These are phyloP conservation scores for Fraxinus latifolia DNA, from an alignment of 305 asterid genomes.

Conservation along the genomic window DNA sequence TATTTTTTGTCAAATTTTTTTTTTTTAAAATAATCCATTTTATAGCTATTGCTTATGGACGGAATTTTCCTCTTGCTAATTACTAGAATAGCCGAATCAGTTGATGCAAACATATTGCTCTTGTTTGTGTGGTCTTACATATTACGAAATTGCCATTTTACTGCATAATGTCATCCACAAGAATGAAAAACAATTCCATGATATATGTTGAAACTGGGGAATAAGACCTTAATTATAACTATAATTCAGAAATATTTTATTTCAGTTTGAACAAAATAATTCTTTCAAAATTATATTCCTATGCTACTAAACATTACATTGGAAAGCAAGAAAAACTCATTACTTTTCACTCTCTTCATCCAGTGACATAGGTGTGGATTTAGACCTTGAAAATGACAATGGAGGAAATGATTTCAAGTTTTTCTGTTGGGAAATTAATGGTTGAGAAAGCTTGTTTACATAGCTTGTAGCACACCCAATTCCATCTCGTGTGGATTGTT, in stretches of 20 bases:
- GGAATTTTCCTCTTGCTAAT: too few species aligned
- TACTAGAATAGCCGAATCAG: too few species aligned
- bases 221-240: neutral
- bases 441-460: conserved; percentile 23
- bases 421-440: conserved; percentile 19
- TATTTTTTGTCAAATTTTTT: too few species aligned
- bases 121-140: too few species aligned
- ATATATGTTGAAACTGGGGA: neutral
- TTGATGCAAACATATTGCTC: too few species aligned
- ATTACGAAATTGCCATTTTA: neutral
- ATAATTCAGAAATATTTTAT: too few species aligned
- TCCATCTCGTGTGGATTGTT: conserved; percentile 23
- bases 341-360: neutral
- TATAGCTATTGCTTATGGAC: too few species aligned
- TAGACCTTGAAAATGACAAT: conserved; percentile 17
- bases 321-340: neutral
- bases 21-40: too few species aligned
- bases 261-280: neutral
- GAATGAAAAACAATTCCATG: neutral
- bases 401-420: conserved; percentile 16
- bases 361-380: conserved; percentile 5
- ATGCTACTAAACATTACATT: neutral
- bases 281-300: neutral
- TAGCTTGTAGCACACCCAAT: conserved; percentile 22
- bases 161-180: neutral